A percentile compares a stretch with the other conserved stretches of the same genome.
phyloP scores from a whole-genome alignment of 192 early-diverging fungal species.

The Spizellomyces sp. region DNA sequence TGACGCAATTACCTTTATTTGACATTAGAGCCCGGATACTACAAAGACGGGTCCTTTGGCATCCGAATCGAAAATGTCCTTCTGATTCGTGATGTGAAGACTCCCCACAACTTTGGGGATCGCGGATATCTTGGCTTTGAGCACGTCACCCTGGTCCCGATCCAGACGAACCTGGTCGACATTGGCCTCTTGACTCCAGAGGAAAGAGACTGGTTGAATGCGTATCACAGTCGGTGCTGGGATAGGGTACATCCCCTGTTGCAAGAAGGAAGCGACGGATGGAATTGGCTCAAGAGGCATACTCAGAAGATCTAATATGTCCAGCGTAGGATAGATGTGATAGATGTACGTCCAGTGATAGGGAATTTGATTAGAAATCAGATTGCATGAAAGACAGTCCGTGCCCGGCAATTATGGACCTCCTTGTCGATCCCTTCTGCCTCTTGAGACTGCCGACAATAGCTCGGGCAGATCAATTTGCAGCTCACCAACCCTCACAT shows the following conservation, averaged over 20 bases:
- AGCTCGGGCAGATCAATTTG: too few relatives aligned
- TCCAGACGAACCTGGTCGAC: slow-evolving; percentile 84
- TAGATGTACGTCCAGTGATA: too few relatives aligned
- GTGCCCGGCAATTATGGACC: too few relatives aligned
- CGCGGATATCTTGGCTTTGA: slow-evolving; percentile 87
- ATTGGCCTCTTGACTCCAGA: slow-evolving; percentile 64
- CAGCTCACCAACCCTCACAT: too few relatives aligned
- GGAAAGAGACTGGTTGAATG: slow-evolving; percentile 87
- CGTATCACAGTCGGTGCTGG: slow-evolving; percentile 76
- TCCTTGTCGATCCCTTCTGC: too few relatives aligned
- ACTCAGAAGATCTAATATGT: slow-evolving; percentile 61
- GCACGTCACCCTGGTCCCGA: slow-evolving; percentile 83
- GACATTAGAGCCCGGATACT: slow-evolving; percentile 88
- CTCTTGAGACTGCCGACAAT: too few relatives aligned
- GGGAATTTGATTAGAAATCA: too few relatives aligned
- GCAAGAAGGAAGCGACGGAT: slow-evolving; percentile 61
- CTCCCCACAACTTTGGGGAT: slow-evolving; percentile 83
- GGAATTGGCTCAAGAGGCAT: slow-evolving; percentile 85
- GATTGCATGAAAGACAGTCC: too few relatives aligned
- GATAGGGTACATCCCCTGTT: slow-evolving; percentile 82
- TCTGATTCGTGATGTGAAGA: slow-evolving; percentile 72
- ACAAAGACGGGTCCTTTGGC: slow-evolving; percentile 94
- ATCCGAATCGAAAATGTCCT: slow-evolving; percentile 97
- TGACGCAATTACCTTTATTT: background rate
- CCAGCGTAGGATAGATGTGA: too few relatives aligned